Percentiles rank a stretch among this genome's conserved stretches.
These are phyloP conservation scores for Pichiaceae sp. DNA, from an alignment of 1,139 yeast genomes.

Conservation along the genomic window DNA sequence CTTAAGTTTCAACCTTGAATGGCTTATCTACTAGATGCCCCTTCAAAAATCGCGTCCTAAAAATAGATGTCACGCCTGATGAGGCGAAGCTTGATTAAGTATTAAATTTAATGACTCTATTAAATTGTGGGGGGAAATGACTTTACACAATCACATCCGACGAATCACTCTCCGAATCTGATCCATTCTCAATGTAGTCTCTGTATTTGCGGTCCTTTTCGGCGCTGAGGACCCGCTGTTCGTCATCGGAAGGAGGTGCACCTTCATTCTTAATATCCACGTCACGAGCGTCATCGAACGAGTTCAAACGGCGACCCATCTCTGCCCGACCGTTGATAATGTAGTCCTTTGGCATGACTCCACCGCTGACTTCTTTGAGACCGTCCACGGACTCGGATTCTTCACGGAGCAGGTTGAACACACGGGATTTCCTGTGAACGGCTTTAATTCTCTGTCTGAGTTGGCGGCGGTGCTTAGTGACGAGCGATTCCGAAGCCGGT, in stretches of 20 bases:
- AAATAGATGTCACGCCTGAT: too few relatives aligned
- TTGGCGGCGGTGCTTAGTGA: background rate
- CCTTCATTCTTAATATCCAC: conserved; percentile 81
- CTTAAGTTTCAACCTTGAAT: too few relatives aligned
- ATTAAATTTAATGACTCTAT: too few relatives aligned
- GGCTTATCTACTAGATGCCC: too few relatives aligned
- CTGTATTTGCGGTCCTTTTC: conserved; percentile 29
- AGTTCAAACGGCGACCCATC: conserved; percentile 51
- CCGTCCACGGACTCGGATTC: conserved; percentile 70
- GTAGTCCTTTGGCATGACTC: conserved; percentile 63
- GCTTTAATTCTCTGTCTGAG: conserved; percentile 30
- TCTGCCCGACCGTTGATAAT: conserved; percentile 78
- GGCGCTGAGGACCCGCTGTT: conserved; percentile 37
- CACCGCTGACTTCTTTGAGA: conserved; percentile 59
- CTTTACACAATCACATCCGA: too few relatives aligned
- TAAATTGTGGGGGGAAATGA: too few relatives aligned
- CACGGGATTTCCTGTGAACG: conserved; percentile 87
- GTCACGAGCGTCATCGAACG: conserved; percentile 73
- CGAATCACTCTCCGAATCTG: too few relatives aligned
- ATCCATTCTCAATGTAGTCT: conserved; percentile 36
- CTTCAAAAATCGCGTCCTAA: too few relatives aligned
- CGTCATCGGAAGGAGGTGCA: conserved; percentile 73
- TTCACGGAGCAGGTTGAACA: conserved; percentile 83
- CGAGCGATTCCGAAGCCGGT: background rate
- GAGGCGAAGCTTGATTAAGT: too few relatives aligned